Evolutionary conservation across 441 rosid species (phyloP).

Genomic region (Hura crepitans): DNA sequence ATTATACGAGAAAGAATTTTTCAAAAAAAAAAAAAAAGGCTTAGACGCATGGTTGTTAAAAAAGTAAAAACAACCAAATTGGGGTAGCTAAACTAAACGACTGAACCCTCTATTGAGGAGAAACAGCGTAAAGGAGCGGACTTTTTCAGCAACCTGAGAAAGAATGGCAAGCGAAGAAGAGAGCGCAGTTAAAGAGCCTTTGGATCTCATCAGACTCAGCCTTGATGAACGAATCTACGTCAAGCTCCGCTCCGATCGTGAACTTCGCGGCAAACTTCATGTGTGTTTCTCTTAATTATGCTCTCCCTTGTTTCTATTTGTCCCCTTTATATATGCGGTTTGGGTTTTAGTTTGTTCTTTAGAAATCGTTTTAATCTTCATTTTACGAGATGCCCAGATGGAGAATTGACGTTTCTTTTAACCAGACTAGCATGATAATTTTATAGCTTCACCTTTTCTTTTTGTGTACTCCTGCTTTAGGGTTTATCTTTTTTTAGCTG

Average conservation of each 20-base stretch:
- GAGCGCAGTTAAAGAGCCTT: slow-evolving; percentile 89
- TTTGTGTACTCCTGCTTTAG: too few relatives aligned
- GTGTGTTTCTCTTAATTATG: slow-evolving; percentile 26
- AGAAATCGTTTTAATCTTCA: too few relatives aligned
- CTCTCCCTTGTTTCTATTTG: too few relatives aligned
- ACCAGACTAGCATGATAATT: too few relatives aligned
- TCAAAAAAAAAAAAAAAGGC: too few relatives aligned
- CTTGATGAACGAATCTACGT: slow-evolving; percentile 98
- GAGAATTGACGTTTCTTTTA: neutral
- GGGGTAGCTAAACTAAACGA: too few relatives aligned
- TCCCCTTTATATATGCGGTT: neutral
- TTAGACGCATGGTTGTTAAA: too few relatives aligned
- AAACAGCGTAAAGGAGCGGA: neutral
- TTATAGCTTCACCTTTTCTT: neutral
- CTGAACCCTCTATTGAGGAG: neutral
- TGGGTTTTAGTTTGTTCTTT: neutral
- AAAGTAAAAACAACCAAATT: too few relatives aligned
- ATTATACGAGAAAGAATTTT: too few relatives aligned
- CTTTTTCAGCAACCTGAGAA: neutral
- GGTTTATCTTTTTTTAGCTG: neutral
- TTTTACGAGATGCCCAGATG: neutral
- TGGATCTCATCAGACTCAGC: slow-evolving; percentile 93
- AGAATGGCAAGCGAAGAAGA: slow-evolving; percentile 84
- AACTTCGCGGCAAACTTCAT: slow-evolving; percentile 98
- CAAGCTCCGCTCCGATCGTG: slow-evolving; percentile 99